Base-by-base conservation (phyloP, 2,329 filamentous ascomycete genomes). In the Beauveria medogensis region DNA sequence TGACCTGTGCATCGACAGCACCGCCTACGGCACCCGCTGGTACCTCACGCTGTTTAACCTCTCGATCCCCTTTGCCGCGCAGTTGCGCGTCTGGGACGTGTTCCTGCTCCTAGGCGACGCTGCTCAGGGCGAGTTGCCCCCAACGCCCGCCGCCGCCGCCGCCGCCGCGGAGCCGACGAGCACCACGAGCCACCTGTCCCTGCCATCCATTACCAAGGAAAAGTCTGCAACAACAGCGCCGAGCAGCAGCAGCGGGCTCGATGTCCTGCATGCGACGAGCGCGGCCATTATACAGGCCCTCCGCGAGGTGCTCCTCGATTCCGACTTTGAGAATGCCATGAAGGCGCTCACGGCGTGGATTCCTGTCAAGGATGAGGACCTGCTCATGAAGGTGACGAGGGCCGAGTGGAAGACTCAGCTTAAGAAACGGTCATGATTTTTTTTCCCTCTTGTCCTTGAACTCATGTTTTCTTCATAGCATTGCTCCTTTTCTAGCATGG, bases 31-130 rank as follows among this genome's bases (percentile, higher is more conserved):
- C 37, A 97, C 93, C 4, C 83, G 92, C 57, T 99, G 94, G 94
- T 99, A 99, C 71, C 81, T 99, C 56, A 99, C 94, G 2, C 80
- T 99, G 9, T 99, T 99, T 81, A 97, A 97, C 74, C 89, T 97
- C 69, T 95, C 91, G 18, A 90, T 99, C 56, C 94, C 94, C 0
- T 99, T 97, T 69, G 83, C 91, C 0, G 92, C 93, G 3, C 94
- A 97, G 73, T 85, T 99, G 41, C 89, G 94, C 54, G 89, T 99
- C 18, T 99, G 94, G 94, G 94, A 99, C 70, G 90, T 97, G 1
- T 97, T 97, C 75, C 91, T 99, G 83, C 84, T 99, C 16, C 83
- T 97, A 14, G 94, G 93, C 52, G 91, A 93, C 67, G 80, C 82
- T 10, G 79, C 85, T n/a, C 78, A 81, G 2, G 65, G 48, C n/a